Percentiles rank a stretch among this genome's conserved stretches.
phyloP scores from a whole-genome alignment of 257 asterid genomes.

The Gentiana dahurica region DNA sequence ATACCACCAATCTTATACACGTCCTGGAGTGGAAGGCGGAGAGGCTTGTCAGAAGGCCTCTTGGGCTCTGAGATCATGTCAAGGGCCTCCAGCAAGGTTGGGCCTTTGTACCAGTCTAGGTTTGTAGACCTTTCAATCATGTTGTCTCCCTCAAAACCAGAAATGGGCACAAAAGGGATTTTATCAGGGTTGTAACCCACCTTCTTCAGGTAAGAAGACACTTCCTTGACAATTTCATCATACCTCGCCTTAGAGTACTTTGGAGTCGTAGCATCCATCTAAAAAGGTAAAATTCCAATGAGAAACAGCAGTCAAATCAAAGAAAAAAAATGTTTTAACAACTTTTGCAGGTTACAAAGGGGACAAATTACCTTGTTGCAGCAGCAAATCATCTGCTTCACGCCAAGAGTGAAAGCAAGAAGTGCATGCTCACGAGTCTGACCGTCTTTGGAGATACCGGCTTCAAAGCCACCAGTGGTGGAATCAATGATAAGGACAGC shows the following conservation, averaged over 20 bases:
- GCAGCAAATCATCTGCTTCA: conserved; percentile 57
- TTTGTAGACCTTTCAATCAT: conserved; percentile 28
- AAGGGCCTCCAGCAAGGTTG: conserved; percentile 30
- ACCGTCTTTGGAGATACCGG: conserved; percentile 72
- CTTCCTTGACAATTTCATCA: conserved; percentile 55
- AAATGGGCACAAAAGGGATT: conserved; percentile 50
- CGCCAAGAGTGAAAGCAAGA: conserved; percentile 75
- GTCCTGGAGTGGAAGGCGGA: conserved; percentile 44
- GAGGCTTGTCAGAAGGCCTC: conserved; percentile 29
- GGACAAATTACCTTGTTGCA: conserved; percentile 1
- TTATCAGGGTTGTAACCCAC: conserved; percentile 70
- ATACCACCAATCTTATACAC: conserved; percentile 42
- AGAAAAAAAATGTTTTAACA: background rate
- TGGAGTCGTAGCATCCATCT: conserved; percentile 69
- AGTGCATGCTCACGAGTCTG: conserved; percentile 80
- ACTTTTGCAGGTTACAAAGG: too few relatives aligned
- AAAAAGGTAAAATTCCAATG: background rate
- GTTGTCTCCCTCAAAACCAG: conserved; percentile 43
- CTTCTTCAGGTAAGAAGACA: conserved; percentile 53
- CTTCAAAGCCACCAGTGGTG: conserved; percentile 74
- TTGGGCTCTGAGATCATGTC: conserved; percentile 23
- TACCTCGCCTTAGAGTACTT: conserved; percentile 52
- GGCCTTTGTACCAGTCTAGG: conserved; percentile 30
- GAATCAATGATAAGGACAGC: conserved; percentile 40
- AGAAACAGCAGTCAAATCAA: background rate